Evolutionary conservation across 176 grass and related monocot genomes (phyloP), one percentile per base, ranked within the genome.

Genomic region (Oryza glaberrima): DNA sequence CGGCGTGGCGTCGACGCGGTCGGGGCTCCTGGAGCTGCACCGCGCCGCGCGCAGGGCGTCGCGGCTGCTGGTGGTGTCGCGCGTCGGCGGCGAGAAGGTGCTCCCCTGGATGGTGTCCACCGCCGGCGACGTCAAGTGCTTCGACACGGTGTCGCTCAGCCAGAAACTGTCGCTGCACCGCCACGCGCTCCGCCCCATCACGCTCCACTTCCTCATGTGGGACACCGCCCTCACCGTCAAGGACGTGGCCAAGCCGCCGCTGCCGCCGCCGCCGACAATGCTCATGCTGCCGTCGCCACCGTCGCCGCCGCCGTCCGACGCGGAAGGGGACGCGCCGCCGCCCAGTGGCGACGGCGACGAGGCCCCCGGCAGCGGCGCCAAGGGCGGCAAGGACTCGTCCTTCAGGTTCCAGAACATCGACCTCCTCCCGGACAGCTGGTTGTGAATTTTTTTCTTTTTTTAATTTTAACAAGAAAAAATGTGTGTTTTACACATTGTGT

Each of bases 81-180:
- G 97, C 22, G 92, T 99, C 7, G 92, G 90, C 15, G 69, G 82
- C 32, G 84, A 96, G 86, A 99, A 96, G 89, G 94, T 99, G 63
- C 86, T 96, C 0, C 97, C 97, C 0, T 91, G 94, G 97, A 81
- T 91, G 90, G 94, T 88, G 4, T 91, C 97, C 30, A 91, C 92
- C 14, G 81, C 86, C 11, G 94, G 92, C 5, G 86, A 92, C 71
- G 86, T 99, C 88, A 89, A 87, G 79, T 99, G 97, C 88, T 99
- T 88, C 45, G 97, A 99, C 86, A 99, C 94, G 0, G 94, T 99
- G 40, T 96, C 97, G 5, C 94, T 99, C 32, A 99, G 97, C 90
- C 97, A 99, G 84, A 92, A 94, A 56, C 90, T 99, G 48, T 99
- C 97, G 44, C 76, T 99, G 63, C 97, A 99, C 88, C 92, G 94